Percentiles rank a stretch among this genome's conserved stretches.
phyloP scores from a whole-genome alignment of 2,329 filamentous ascomycete genomes.

The Pezicula neosporulosa region DNA sequence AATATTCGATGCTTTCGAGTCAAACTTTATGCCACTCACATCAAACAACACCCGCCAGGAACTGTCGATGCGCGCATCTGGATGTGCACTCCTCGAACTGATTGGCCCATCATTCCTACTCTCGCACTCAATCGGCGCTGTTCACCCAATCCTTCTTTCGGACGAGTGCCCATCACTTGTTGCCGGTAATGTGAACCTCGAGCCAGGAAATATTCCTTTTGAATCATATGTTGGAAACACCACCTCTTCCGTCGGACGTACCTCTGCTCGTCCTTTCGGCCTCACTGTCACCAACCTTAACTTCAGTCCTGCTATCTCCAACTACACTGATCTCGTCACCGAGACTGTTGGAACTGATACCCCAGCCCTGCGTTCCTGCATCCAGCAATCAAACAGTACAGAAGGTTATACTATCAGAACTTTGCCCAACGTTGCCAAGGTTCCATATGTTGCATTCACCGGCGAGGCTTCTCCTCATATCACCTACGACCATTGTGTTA shows the following conservation, averaged over 20 bases:
- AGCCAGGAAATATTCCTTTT: slow-evolving; percentile 26
- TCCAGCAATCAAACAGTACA: slow-evolving; percentile 19
- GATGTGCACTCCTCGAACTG: slow-evolving; percentile 27
- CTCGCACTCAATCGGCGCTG: slow-evolving; percentile 28
- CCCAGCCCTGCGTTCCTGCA: slow-evolving; percentile 17
- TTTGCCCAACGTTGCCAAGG: slow-evolving; percentile 21
- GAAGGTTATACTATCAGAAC: slow-evolving; percentile 9
- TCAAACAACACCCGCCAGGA: slow-evolving; percentile 25
- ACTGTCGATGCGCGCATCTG: slow-evolving; percentile 23
- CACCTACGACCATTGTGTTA: slow-evolving; percentile 29
- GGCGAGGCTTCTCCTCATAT: slow-evolving; percentile 27
- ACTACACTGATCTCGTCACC: slow-evolving; percentile 13
- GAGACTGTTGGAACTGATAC: slow-evolving; percentile 18
- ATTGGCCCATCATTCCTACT: slow-evolving; percentile 27
- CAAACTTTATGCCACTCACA: slow-evolving; percentile 25
- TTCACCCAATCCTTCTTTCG: slow-evolving; percentile 18
- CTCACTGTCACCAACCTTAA: slow-evolving; percentile 17
- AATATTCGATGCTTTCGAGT: slow-evolving; percentile 27
- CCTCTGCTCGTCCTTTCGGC: slow-evolving; percentile 14
- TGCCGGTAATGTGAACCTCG: slow-evolving; percentile 24
- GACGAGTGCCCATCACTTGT: slow-evolving; percentile 26
- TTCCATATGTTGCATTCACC: slow-evolving; percentile 28
- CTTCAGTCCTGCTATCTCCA: slow-evolving; percentile 16
- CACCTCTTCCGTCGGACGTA: slow-evolving; percentile 12
- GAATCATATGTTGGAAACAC: slow-evolving; percentile 9